Evolutionary conservation across 1,139 yeast species (phyloP), one percentile per base, ranked within the genome.

Genomic region (Lodderomyces metapsilosis): DNA sequence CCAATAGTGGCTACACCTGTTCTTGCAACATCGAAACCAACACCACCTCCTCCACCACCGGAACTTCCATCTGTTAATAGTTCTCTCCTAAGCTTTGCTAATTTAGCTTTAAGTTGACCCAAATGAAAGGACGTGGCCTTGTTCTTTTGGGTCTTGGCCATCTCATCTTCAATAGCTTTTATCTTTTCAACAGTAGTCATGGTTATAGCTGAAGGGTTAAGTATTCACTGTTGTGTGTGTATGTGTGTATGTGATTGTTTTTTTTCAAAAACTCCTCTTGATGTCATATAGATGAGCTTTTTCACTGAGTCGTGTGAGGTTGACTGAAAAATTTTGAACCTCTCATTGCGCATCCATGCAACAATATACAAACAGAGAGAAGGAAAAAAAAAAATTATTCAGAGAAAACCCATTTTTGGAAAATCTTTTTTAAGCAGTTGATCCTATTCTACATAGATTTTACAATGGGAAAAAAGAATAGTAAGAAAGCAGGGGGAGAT

Each of bases 1-100:
- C 98, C 98, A 43, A 92, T 94, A 5, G 95, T 82, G 5, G 97
- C 98, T 8, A 87, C 96, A 67, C 98, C 98, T 0, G 98, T 91
- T 64, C 97, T 80, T 10, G 96, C 95, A 34, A 94, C 98, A 68
- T 92, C 99, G 65, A 92, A 92, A 4, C 98, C 98, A 18, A 78
- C 80, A 41, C 88, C 92, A 37, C 84, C 91, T 45, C 95, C 95
- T 32, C 97, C 95, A 35, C 75, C 74, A 37, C 84, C 76, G 1
- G 88, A 75, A 20, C 85, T 64, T 5, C 91, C 74, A 48, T 89
- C 95, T 10, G 95, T 82, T 49, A 92, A 73, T 45, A 92, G 75
- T 60, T 94, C 98, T 59, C 97, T 79, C 71, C 95, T 86, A 54
- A 92, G 75, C 60, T 91, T 91, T 41, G 99, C 98, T 42, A 94